Conservation (phyloP, 495 filamentous ascomycete species). For the Annulohypoxylon nitens region DNA sequence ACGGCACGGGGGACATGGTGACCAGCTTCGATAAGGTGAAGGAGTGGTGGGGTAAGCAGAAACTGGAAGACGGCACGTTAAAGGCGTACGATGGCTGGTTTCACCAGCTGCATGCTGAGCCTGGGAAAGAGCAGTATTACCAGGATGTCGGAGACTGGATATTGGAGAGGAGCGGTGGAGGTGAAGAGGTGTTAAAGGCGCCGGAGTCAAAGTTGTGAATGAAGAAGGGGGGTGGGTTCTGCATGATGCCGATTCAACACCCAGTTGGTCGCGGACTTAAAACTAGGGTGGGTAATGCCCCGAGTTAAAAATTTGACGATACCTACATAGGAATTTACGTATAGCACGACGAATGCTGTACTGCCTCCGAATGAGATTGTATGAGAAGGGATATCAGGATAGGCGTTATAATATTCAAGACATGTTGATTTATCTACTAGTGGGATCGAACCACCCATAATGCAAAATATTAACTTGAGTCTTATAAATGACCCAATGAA, state of each 20-base stretch:
- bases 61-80: conserved; percentile 74
- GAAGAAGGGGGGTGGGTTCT: background rate
- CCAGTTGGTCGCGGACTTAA: background rate
- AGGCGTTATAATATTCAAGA: background rate
- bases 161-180: conserved; percentile 58
- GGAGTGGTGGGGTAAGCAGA: conserved; percentile 67
- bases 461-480: background rate
- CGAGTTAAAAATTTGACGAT: background rate
- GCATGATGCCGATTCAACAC: background rate
- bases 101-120: conserved; percentile 84
- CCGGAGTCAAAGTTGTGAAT: conserved; percentile 35
- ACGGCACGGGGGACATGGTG: conserved; percentile 76
- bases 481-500: background rate
- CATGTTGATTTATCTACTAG: background rate
- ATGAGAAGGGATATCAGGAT: background rate
- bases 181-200: conserved; percentile 8
- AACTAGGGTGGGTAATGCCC: background rate
- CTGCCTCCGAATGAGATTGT: background rate
- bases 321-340: background rate
- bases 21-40: conserved; percentile 72
- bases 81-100: conserved; percentile 81
- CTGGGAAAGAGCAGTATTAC: conserved; percentile 70
- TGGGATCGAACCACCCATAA: background rate
- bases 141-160: conserved; percentile 84
- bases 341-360: background rate